Conservation (phyloP, 805 yeast genomes). For the Komagataella ulmi region DNA sequence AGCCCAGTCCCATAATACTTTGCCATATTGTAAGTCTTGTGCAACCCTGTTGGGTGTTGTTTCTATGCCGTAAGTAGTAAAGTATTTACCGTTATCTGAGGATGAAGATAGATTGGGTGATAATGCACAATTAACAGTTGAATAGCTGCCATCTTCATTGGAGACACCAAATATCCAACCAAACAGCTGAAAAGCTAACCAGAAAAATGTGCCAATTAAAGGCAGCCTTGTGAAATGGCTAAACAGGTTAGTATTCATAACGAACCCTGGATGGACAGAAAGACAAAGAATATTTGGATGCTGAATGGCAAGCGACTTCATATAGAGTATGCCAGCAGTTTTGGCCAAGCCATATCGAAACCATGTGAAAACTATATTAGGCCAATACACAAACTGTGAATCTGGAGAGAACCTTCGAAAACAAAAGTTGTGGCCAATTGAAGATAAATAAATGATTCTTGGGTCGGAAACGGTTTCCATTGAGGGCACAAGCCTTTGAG, state of each 20-base stretch:
- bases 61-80: constrained; percentile 42
- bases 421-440: constrained; percentile 50
- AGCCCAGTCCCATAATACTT: constrained; percentile 74
- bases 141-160: constrained; percentile 56
- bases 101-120: constrained; percentile 32
- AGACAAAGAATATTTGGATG: constrained; percentile 53
- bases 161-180: constrained; percentile 60
- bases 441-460: constrained; percentile 49
- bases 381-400: constrained; percentile 38
- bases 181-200: constrained; percentile 59
- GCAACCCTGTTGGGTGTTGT: constrained; percentile 48
- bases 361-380: constrained; percentile 65
- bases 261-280: constrained; percentile 75
- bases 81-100: constrained; percentile 60
- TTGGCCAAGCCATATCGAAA: constrained; percentile 68
- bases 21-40: constrained; percentile 41
- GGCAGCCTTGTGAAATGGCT: constrained; percentile 71
- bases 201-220: constrained; percentile 59
- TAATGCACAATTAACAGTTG: constrained; percentile 51
- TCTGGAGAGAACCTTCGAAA: constrained; percentile 32
- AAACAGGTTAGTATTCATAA: constrained; percentile 69
- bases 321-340: constrained; percentile 64
- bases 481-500: constrained; percentile 43
- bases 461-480: constrained; percentile 30
- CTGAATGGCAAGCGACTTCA: constrained; percentile 47